A percentile compares a stretch with the other conserved stretches of the same genome.
Conservation (phyloP, 2,329 filamentous ascomycete species). For the Dothideomycetidae sp. region DNA sequence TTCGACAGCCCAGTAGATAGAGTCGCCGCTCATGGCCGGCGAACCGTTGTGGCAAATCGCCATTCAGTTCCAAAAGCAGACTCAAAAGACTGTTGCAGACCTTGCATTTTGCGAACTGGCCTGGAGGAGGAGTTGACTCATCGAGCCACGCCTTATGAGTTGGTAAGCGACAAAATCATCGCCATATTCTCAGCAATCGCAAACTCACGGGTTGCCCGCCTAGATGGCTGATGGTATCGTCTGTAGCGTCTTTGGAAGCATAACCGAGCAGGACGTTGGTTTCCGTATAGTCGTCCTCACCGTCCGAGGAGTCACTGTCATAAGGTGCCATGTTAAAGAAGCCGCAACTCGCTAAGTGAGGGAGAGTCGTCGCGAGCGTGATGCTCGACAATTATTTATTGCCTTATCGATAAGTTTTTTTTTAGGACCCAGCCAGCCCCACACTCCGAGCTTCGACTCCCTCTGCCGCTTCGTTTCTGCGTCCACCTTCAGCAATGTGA, state of each 20-base stretch:
- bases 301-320: slow-evolving; percentile 70
- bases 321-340: slow-evolving; percentile 63
- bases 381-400: too few species aligned
- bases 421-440: too few species aligned
- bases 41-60: slow-evolving; percentile 73
- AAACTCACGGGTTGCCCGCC: slow-evolving; percentile 68
- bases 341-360: too few species aligned
- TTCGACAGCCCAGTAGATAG: slow-evolving; percentile 72
- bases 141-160: slow-evolving; percentile 65
- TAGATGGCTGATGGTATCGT: slow-evolving; percentile 75
- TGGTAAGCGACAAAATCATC: too few species aligned
- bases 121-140: slow-evolving; percentile 53
- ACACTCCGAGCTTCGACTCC: too few species aligned
- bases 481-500: too few species aligned
- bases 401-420: too few species aligned
- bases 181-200: neutral
- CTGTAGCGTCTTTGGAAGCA: slow-evolving; percentile 61
- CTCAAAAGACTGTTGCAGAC: slow-evolving; percentile 73
- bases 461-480: too few species aligned
- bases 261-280: slow-evolving; percentile 88
- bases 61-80: slow-evolving; percentile 80
- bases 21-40: slow-evolving; percentile 75
- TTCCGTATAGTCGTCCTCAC: slow-evolving; percentile 55
- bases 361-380: too few species aligned
- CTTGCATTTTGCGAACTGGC: slow-evolving; percentile 68